A percentile compares a stretch with the other conserved stretches of the same genome.
Conservation (phyloP, 2,329 filamentous ascomycete species). For the Aspergillus aculeatinus region DNA sequence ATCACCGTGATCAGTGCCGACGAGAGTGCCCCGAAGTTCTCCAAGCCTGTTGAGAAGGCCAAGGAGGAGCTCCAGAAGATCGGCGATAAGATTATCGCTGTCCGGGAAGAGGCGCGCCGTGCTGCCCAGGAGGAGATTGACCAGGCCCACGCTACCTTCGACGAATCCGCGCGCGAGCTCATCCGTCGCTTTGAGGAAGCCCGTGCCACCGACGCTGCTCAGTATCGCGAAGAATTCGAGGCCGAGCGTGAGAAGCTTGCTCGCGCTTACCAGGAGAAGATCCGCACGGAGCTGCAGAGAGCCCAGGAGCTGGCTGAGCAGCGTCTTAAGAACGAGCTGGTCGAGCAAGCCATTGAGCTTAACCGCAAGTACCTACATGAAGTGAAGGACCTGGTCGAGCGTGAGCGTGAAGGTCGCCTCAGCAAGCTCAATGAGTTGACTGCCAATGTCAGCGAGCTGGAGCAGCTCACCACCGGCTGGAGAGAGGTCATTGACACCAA, state of each 20-base stretch:
- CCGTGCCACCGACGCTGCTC: conserved; percentile 75
- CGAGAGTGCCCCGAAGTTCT: conserved; percentile 73
- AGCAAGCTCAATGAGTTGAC: conserved; percentile 81
- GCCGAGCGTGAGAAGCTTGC: conserved; percentile 78
- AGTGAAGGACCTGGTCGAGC: conserved; percentile 78
- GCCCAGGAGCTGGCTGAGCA: conserved; percentile 79
- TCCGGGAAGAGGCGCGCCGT: conserved; percentile 69
- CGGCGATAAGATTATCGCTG: conserved; percentile 70
- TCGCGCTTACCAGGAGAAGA: conserved; percentile 73
- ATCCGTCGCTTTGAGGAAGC: conserved; percentile 81
- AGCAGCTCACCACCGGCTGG: conserved; percentile 85
- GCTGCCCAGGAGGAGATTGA: conserved; percentile 74
- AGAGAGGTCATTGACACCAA: conserved; percentile 87
- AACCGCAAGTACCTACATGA: conserved; percentile 80
- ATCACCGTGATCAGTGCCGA: conserved; percentile 92
- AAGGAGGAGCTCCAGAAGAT: conserved; percentile 80
- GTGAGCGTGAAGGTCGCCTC: conserved; percentile 81
- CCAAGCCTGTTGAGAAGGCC: conserved; percentile 75
- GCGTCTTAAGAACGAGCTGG: conserved; percentile 76
- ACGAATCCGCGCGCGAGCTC: conserved; percentile 82
- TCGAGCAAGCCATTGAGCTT: conserved; percentile 85
- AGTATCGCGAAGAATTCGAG: conserved; percentile 87
- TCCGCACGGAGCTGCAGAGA: conserved; percentile 74
- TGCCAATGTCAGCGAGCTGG: conserved; percentile 74
- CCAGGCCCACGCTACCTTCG: conserved; percentile 72